phyloP scores from a whole-genome alignment of 2,329 filamentous ascomycete genomes.

The Dryadomyces quercus-mongolicae region DNA sequence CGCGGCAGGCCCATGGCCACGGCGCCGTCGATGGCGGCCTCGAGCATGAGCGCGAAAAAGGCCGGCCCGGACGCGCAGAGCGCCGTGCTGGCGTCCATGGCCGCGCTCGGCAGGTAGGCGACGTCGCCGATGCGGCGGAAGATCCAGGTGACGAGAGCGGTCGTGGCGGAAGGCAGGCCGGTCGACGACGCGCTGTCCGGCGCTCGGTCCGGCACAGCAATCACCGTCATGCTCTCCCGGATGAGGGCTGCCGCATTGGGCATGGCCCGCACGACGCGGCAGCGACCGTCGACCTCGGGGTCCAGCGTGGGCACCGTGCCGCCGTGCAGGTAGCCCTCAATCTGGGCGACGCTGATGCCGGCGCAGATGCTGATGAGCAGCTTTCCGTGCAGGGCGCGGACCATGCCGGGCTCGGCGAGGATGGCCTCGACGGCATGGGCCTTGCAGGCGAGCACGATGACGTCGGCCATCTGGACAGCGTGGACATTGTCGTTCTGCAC shows the following conservation, averaged over 20 bases:
- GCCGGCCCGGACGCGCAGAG: conserved; percentile 65
- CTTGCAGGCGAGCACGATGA: conserved; percentile 72
- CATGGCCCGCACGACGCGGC: conserved; percentile 65
- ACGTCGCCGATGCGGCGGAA: conserved; percentile 65
- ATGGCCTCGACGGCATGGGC: conserved; percentile 61
- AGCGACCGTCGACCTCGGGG: conserved; percentile 34
- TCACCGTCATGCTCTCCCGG: conserved; percentile 71
- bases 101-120: conserved; percentile 50
- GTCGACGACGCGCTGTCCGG: background rate
- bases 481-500: conserved; percentile 60
- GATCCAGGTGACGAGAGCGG: conserved; percentile 58
- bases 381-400: conserved; percentile 60
- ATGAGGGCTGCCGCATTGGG: conserved; percentile 75
- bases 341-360: conserved; percentile 58
- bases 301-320: conserved; percentile 35
- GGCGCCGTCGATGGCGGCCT: conserved; percentile 64
- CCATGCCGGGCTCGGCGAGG: conserved; percentile 55
- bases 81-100: conserved; percentile 63
- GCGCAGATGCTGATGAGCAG: conserved; percentile 72
- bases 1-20: conserved; percentile 69
- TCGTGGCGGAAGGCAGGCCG: conserved; percentile 39
- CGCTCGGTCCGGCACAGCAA: conserved; percentile 38
- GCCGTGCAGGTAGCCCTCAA: conserved; percentile 52
- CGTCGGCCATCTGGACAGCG: conserved; percentile 55
- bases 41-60: conserved; percentile 64